Evolutionary conservation across 1,139 yeast genomes (phyloP).

Genomic region (Saccharomyces hybrid): DNA sequence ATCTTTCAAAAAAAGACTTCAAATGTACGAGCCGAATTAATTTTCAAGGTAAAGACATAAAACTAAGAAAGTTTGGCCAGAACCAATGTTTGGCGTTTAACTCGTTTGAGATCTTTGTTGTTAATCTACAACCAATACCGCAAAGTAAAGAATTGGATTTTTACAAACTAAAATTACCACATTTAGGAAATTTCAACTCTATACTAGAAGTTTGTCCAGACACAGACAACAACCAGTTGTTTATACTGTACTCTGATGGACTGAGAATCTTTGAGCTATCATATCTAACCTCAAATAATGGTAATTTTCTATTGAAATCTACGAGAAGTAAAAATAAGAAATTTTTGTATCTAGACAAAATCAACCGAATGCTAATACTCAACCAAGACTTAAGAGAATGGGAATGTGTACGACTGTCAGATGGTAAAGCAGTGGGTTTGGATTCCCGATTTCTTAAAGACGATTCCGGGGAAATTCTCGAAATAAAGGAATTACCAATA

Average conservation of each 20-base stretch:
- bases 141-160: neutral
- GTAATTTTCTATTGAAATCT: conserved; percentile 19
- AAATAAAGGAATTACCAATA: conserved; percentile 8
- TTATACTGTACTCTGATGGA: conserved; percentile 19
- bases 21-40: neutral
- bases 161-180: conserved; percentile 16
- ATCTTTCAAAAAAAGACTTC: neutral
- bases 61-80: neutral
- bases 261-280: conserved; percentile 15
- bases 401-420: conserved; percentile 24
- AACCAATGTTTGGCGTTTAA: neutral
- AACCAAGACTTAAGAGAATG: conserved; percentile 19
- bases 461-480: conserved; percentile 2
- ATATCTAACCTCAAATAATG: conserved; percentile 18
- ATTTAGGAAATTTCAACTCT: conserved; percentile 12
- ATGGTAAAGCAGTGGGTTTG: conserved; percentile 21
- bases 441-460: conserved; percentile 11
- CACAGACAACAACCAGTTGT: conserved; percentile 6
- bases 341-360: conserved; percentile 17
- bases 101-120: neutral
- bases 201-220: conserved; percentile 16
- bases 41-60: neutral
- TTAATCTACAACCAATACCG: neutral
- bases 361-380: conserved; percentile 24
- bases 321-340: conserved; percentile 21